A percentile compares a stretch with the other conserved stretches of the same genome.
phyloP scores from a whole-genome alignment of 2,329 filamentous ascomycete species.

The Ambrosiella xylebori region DNA sequence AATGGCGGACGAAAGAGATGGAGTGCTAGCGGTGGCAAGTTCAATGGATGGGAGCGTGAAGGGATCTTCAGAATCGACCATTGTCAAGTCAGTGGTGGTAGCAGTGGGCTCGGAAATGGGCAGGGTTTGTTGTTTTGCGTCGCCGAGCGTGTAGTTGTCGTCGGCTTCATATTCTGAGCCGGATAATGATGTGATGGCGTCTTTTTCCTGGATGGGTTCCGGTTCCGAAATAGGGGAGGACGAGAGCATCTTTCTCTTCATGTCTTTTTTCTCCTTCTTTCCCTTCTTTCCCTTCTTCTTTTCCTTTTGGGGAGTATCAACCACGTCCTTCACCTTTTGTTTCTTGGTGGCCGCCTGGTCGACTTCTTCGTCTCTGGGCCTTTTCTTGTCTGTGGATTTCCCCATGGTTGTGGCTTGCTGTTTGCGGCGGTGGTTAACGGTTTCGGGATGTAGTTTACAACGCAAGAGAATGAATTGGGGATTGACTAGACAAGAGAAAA shows the following conservation, averaged over 20 bases:
- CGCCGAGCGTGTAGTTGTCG: slow-evolving; percentile 17
- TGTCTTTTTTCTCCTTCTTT: slow-evolving; percentile 16
- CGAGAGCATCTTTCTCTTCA: slow-evolving; percentile 1
- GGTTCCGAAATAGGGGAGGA: not conserved
- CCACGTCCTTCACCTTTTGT: slow-evolving; percentile 29
- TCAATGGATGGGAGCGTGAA: slow-evolving; percentile 13
- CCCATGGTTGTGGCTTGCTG: slow-evolving; percentile 6
- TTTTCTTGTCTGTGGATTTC: slow-evolving; percentile 26
- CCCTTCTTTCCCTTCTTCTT: slow-evolving; percentile 11
- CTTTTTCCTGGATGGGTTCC: slow-evolving; percentile 14
- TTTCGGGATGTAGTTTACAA: no score
- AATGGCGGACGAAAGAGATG: slow-evolving; percentile 19
- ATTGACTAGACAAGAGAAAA: no score
- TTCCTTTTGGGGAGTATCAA: slow-evolving; percentile 16
- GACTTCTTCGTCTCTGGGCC: slow-evolving; percentile 27
- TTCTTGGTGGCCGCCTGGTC: slow-evolving; percentile 27
- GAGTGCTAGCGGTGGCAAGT: slow-evolving; percentile 16
- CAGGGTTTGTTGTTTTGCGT: slow-evolving; percentile 12
- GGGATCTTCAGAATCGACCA: no score
- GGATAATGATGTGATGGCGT: not conserved
- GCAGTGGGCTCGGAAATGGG: no score
- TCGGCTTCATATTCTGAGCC: not conserved
- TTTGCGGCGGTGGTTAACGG: no score
- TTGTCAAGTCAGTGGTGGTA: no score
- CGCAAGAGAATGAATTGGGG: no score